phyloP scores from a whole-genome alignment of 2,329 filamentous ascomycete species.

The Cladosporium sp. region DNA sequence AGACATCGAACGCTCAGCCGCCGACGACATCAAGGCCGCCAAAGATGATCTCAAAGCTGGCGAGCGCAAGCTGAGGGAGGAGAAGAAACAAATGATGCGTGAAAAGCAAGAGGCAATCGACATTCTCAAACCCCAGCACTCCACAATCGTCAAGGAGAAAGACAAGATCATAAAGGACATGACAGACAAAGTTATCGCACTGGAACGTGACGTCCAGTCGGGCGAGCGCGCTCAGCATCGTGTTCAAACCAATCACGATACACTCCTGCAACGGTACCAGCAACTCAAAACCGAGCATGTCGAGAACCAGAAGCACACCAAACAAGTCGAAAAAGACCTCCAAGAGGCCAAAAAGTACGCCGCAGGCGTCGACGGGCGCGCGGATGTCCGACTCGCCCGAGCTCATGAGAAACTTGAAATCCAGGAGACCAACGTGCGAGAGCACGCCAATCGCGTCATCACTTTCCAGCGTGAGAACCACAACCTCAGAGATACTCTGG shows the following conservation, averaged over 20 bases:
- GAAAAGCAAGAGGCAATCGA: not conserved
- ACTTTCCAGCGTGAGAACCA: not conserved
- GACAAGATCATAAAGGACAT: not conserved
- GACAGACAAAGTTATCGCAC: not conserved
- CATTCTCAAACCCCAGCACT: not conserved
- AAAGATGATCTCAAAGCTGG: not conserved
- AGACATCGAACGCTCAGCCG: not conserved
- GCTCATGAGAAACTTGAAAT: not conserved
- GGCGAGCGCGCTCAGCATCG: not conserved
- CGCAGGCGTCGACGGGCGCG: not conserved
- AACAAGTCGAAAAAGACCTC: not conserved
- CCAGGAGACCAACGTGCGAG: not conserved
- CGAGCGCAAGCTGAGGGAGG: not conserved
- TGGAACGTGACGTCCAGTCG: not conserved
- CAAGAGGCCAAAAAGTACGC: not conserved
- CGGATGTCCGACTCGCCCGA: not conserved
- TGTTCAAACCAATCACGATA: no score
- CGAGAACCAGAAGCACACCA: not conserved
- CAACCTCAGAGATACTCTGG: not conserved
- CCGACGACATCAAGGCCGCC: not conserved
- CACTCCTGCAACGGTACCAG: not conserved
- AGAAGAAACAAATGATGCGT: not conserved
- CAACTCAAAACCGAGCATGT: not conserved
- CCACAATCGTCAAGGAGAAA: not conserved
- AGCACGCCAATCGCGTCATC: not conserved